These are phyloP conservation scores for Pseudopithomyces chartarum DNA, from an alignment of 2,329 filamentous ascomycete genomes.

Conservation along the genomic window DNA sequence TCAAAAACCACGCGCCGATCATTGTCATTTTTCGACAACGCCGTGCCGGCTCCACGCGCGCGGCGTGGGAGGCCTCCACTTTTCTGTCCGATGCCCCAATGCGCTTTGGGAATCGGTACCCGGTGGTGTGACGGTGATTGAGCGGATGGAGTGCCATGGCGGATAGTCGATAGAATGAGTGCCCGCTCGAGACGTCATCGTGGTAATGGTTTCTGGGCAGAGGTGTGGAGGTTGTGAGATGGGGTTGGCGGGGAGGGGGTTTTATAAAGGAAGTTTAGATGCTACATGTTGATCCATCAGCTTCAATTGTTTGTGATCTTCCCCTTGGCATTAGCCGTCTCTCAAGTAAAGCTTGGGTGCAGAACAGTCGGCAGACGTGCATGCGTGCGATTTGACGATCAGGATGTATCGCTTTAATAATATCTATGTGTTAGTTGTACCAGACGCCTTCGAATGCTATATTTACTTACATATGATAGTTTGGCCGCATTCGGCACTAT, in stretches of 20 bases:
- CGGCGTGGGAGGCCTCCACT: neutral
- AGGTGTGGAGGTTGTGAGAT: neutral
- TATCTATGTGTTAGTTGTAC: constrained; percentile 49
- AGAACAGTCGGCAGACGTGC: no score
- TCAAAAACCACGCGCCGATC: neutral
- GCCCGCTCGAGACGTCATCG: no score
- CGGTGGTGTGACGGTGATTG: neutral
- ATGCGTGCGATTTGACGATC: no score
- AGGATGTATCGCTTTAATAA: constrained; percentile 50
- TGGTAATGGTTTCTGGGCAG: no score
- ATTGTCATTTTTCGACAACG: neutral
- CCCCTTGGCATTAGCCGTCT: neutral
- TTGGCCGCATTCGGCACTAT: constrained; percentile 58
- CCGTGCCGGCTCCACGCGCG: neutral
- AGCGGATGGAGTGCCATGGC: neutral
- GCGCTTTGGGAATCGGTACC: neutral
- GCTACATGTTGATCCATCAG: neutral
- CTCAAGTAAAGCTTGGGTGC: no score
- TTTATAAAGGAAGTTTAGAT: neutral
- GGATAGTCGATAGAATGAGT: neutral
- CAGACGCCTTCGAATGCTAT: no score
- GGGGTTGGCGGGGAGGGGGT: neutral
- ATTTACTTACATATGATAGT: neutral
- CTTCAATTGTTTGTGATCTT: neutral
- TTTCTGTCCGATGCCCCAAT: neutral